These are phyloP conservation scores for Phytopythium kandeliae DNA, from an alignment of 352 stramenopile genomes.

Conservation along the genomic window DNA sequence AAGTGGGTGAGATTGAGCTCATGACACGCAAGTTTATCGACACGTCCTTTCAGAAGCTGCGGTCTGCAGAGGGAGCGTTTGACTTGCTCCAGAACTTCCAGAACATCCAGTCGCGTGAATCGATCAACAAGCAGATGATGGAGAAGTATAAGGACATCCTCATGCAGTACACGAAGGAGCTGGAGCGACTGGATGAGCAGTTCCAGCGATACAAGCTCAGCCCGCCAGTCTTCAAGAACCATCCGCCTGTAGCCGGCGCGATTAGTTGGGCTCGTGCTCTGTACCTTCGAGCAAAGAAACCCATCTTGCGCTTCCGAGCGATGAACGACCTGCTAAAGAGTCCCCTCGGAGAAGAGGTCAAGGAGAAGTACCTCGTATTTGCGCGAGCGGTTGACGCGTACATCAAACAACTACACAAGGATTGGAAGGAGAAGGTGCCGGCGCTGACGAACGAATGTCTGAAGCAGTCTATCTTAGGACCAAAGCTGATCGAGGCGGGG, in stretches of 20 bases:
- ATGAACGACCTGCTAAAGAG: slow-evolving; percentile 92
- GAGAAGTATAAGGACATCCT: slow-evolving; percentile 96
- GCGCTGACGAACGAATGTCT: slow-evolving; percentile 90
- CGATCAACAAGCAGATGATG: slow-evolving; percentile 97
- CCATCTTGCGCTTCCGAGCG: slow-evolving; percentile 92
- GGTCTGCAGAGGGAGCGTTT: slow-evolving; percentile 92
- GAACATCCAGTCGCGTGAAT: slow-evolving; percentile 93
- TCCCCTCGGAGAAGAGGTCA: slow-evolving; percentile 89
- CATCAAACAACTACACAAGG: slow-evolving; percentile 89
- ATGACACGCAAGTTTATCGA: slow-evolving; percentile 96
- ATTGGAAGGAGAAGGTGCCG: slow-evolving; percentile 90
- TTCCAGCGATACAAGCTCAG: slow-evolving; percentile 82
- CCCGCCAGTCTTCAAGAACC: slow-evolving; percentile 92
- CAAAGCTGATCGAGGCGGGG: slow-evolving; percentile 66
- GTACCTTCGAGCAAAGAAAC: slow-evolving; percentile 92
- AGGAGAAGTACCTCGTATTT: slow-evolving; percentile 93
- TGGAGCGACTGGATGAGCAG: slow-evolving; percentile 88
- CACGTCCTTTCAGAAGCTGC: slow-evolving; percentile 93
- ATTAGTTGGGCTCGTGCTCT: slow-evolving; percentile 80
- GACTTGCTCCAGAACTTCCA: slow-evolving; percentile 97
- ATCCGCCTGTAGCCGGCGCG: slow-evolving; percentile 83
- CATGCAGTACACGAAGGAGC: slow-evolving; percentile 94
- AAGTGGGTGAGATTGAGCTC: slow-evolving; percentile 93
- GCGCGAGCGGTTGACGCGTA: slow-evolving; percentile 90
- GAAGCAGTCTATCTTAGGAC: slow-evolving; percentile 90